These are phyloP conservation scores for Teratosphaeria pseudoeucalypti DNA, from an alignment of 2,329 filamentous ascomycete genomes.

Conservation along the genomic window DNA sequence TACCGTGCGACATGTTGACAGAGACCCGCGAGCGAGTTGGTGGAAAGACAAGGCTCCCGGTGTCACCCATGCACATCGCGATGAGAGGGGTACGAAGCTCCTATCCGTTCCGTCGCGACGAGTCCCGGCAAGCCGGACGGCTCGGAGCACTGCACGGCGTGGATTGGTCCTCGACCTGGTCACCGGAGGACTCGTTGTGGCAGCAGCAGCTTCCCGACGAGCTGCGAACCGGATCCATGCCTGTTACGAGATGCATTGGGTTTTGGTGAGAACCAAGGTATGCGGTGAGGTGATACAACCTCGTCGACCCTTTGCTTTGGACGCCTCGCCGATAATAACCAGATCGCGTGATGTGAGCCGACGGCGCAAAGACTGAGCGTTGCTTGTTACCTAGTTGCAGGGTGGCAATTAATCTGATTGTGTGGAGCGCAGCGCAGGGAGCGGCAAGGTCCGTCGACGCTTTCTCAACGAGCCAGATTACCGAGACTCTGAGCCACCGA, in stretches of 20 bases:
- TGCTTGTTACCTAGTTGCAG: neutral
- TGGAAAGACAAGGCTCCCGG: slow-evolving; percentile 2
- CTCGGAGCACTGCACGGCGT: neutral
- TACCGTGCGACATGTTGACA: neutral
- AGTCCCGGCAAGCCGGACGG: slow-evolving; percentile 1
- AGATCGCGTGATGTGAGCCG: neutral
- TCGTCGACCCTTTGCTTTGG: neutral
- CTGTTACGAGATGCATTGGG: neutral
- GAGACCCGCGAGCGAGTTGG: neutral
- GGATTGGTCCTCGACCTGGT: slow-evolving; percentile 1
- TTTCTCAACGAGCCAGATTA: neutral
- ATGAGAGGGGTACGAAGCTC: neutral
- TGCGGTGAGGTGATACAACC: neutral
- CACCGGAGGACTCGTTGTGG: neutral
- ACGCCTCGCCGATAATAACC: neutral
- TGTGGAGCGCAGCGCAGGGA: neutral
- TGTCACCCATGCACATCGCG: neutral
- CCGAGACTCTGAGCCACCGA: slow-evolving; percentile 1
- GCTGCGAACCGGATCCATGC: neutral
- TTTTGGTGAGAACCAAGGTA: neutral
- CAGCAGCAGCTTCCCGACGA: slow-evolving; percentile 1
- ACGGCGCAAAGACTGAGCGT: neutral
- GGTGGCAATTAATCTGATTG: neutral
- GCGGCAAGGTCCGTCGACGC: neutral
- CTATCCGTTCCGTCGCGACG: neutral